Base-by-base conservation (phyloP, 305 asterid genomes). In the Fraxinus velutina region DNA sequence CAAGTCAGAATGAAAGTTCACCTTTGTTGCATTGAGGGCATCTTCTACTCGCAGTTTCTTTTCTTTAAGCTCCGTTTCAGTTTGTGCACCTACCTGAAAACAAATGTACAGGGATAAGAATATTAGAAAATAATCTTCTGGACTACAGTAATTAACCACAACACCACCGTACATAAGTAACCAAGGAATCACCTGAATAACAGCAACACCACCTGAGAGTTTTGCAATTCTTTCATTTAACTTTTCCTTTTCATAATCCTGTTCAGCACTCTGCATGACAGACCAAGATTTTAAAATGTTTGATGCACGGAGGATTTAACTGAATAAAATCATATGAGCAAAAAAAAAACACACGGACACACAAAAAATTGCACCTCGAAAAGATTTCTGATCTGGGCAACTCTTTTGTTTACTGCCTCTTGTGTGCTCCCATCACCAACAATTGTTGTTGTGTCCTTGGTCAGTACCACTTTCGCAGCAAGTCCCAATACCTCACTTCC, bases 11-110 rank as follows among this genome's bases (percentile, higher is more conserved):
- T 66, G 73, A 27, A 68, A 13, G 44, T 13, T 64, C 21, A 86
- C 92, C 90, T 86, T 89, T 15, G 90, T 89, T 47, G 92, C 92
- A 80, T 89, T 89, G 7, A 89, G 90, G 72, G 92, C 92, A 87
- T 89, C 92, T 75, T 89, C 92, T 55, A 89, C 92, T 64, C 92
- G 84, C 8, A 89, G 85, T 57, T 89, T 89, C 88, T 89, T 89
- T 62, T 89, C 92, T 78, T 87, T 89, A 68, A 89, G 84, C 60
- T 89, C 92, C 17, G 92, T 89, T 82, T 89, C 92, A 27, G 92
- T 89, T 86, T 89, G 90, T 62, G 92, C 92, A 30, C 92, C 92
- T 32, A 89, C 90, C 92, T 89, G 75, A 70, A 30, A 70, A 70
- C 12, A 17, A 15, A 15, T 30, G 24, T 29, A 27, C 22, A 5